Base-by-base conservation (phyloP, 202 grass and related monocot species). In the Schoenoplectus triqueter region DNA sequence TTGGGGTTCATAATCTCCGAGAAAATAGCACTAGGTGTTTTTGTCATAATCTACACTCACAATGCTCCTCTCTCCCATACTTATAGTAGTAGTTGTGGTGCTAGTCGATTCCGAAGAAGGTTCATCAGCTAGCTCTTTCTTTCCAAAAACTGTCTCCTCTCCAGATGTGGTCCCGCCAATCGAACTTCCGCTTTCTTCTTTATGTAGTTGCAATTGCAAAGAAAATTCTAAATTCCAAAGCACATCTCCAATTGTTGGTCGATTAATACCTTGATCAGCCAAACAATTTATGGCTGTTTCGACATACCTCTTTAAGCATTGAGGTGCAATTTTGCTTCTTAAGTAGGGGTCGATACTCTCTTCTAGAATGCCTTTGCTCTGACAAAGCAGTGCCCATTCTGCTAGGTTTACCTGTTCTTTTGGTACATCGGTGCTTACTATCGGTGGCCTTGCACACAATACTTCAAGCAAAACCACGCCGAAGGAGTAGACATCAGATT, bases 401-500 rank as follows among this genome's bases (percentile, higher is more conserved):
- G 89, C 50, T 59, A 86, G 73, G 66, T 15, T 10, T 7, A 7
- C 15, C 67, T 86, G 66, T 57, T 61, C 6, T 13, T 19, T 14
- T 0, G 60, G 84, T 59, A 81, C 39, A 4, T 0, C 49, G 0
- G 0, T 1, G 65, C 56, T 59, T 59, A 41, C 49, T 39, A 82
- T 0, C 0, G 19, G 9, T 6, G 84, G 73, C 21, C 84, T 84
- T 17, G 66, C 80, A 69, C 84, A 88, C 3, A 91, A 80, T 41
- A 91, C 80, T 70, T 91, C 84, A 5, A 91, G 71, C 67, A 91
- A 66, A 76, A 91, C 74, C 6, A 61, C 73, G 7, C 90, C 87
- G 21, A 91, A 91, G 5, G 87, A 88, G 84, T 95, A 95, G 0
- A 95, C 89, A 48, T 95, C 93, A 14, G 93, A 95, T 76, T 95